These are phyloP conservation scores for Ophiostoma sp. DNA, from an alignment of 2,329 filamentous ascomycete genomes.

Conservation along the genomic window DNA sequence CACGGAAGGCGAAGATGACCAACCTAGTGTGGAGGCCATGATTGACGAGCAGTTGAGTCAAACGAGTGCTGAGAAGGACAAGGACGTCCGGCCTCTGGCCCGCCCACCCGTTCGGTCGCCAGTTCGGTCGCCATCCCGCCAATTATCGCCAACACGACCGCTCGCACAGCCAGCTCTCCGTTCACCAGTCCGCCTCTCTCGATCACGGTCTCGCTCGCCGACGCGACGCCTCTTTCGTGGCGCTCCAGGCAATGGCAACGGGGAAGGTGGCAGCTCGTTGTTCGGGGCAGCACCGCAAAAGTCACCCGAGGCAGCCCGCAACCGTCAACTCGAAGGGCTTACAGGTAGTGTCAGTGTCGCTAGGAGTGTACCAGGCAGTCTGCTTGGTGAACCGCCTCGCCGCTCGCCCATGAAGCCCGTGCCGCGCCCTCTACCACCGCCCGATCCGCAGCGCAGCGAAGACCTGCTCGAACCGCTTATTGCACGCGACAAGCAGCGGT, in stretches of 20 bases:
- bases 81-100: neutral
- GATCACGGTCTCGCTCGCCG: slow-evolving; percentile 33
- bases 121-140: neutral
- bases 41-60: slow-evolving; percentile 37
- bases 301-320: slow-evolving; percentile 29
- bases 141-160: slow-evolving; percentile 6
- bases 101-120: slow-evolving; percentile 23
- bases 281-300: slow-evolving; percentile 18
- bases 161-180: neutral
- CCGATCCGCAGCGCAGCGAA: slow-evolving; percentile 44
- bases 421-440: slow-evolving; percentile 50
- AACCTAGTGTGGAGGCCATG: slow-evolving; percentile 27
- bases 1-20: neutral
- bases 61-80: slow-evolving; percentile 31
- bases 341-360: neutral
- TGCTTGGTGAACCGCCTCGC: slow-evolving; percentile 40
- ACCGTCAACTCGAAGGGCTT: neutral
- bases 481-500: slow-evolving; percentile 41
- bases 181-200: neutral
- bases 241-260: slow-evolving; percentile 1
- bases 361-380: slow-evolving; percentile 32
- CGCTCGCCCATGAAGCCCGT: slow-evolving; percentile 46
- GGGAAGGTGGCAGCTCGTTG: slow-evolving; percentile 14
- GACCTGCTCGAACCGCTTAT: slow-evolving; percentile 47
- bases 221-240: slow-evolving; percentile 29